Base-by-base conservation (phyloP, 2,329 filamentous ascomycete species). In the Ascosphaera apis region DNA sequence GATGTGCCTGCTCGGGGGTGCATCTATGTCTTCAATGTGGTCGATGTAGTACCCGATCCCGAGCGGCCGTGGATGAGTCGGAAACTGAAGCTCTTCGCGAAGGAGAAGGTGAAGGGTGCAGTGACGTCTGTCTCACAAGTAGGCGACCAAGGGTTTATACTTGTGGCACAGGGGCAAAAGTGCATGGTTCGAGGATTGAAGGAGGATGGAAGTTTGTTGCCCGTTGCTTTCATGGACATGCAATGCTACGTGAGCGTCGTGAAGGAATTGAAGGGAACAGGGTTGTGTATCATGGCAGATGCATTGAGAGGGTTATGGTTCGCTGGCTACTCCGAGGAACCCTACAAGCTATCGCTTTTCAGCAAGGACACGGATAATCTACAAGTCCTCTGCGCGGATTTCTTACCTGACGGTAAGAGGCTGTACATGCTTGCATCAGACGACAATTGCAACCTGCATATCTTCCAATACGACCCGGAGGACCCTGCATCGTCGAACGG, bases 211-310 rank as follows among this genome's bases (percentile, higher is more conserved):
- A 83, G 79, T 1, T 66, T 95, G 36, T 63, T 95, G 1, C 88
- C 88, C 0, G 86, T 98, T 3, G 88, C 88, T 0, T 98, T 98
- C 50, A 78, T 98, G 65, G 88, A 98, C 49, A 91, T 93, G 73
- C 88, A 81, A 57, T 91, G 80, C 54, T 88, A 92, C 48, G 81
- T 92, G 9, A 80, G 74, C 2, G 72, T 76, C n/a, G 68, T 82
- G 37, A 88, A 84, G 49, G 80, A 82, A 47, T 65, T 98, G 13
- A 72, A 73, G 3, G 72, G 76, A 1, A 91, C 82, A 0, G 84
- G 86, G 0, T 65, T 98, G 51, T 83, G 80, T 48, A 64, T 92
- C 8, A 73, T 93, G 58, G 79, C 80, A 0, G 88, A 98, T 57
- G 80, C 78, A 0, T 73, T 88, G 51, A 92, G 92, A 58, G 88